Evolutionary conservation across 2,329 filamentous ascomycete species (phyloP).

Genomic region (Penicillium sp.): DNA sequence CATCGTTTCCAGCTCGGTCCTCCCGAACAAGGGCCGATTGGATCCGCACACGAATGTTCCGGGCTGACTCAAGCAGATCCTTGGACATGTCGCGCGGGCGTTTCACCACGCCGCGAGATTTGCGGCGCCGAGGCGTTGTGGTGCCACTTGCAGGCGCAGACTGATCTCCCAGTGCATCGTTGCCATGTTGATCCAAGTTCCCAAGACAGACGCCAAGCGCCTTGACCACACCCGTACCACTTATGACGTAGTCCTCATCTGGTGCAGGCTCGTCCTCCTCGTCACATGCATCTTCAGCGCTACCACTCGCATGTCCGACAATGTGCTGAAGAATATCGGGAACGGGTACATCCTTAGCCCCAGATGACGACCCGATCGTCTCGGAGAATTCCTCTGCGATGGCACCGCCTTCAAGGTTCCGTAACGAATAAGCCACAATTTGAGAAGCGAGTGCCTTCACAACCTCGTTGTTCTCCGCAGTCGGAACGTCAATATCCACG

Average conservation of each 20-base stretch:
- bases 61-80: constrained; percentile 75
- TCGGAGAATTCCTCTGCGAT: constrained; percentile 53
- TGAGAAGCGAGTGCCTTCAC: constrained; percentile 18
- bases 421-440: constrained; percentile 57
- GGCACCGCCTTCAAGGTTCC: constrained; percentile 78
- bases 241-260: constrained; percentile 92
- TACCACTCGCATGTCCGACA: constrained; percentile 58
- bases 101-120: constrained; percentile 46
- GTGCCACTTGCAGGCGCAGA: constrained; percentile 48
- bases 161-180: constrained; percentile 30
- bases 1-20: constrained; percentile 62
- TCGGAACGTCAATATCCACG: constrained; percentile 85
- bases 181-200: constrained; percentile 60
- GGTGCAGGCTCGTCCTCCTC: constrained; percentile 65
- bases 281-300: constrained; percentile 46
- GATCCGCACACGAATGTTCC: constrained; percentile 77
- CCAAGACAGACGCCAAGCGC: constrained; percentile 84
- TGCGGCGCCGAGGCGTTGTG: constrained; percentile 50
- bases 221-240: constrained; percentile 90
- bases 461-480: constrained; percentile 67
- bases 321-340: constrained; percentile 83
- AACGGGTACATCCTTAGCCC: constrained; percentile 49
- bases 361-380: constrained; percentile 44
- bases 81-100: constrained; percentile 92
- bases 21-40: constrained; percentile 78